A percentile compares a stretch with the other conserved stretches of the same genome.
phyloP scores from a whole-genome alignment of 768 basidiomycete genomes.

The Hygrophoropsis aurantiaca region DNA sequence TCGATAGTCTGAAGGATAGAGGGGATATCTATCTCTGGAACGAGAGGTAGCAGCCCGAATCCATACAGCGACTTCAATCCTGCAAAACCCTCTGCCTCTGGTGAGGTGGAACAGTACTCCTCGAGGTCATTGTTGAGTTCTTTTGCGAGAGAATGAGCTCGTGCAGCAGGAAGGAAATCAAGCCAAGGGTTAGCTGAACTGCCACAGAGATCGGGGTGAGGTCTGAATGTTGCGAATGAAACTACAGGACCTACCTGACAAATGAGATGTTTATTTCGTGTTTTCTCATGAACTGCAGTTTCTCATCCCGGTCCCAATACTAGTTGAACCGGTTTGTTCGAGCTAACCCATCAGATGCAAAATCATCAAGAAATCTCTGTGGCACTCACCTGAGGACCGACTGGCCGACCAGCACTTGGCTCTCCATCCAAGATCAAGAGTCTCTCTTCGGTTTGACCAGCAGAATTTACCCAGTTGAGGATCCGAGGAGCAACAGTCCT shows the following conservation, averaged over 20 bases:
- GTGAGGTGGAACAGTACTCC: conserved; percentile 70
- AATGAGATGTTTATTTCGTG: conserved; percentile 81
- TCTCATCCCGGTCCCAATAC: conserved; percentile 80
- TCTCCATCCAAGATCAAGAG: conserved; percentile 79
- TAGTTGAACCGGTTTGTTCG: conserved; percentile 18
- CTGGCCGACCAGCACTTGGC: conserved; percentile 75
- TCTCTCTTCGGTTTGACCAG: conserved; percentile 59
- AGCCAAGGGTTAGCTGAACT: conserved; percentile 92
- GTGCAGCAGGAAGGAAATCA: conserved; percentile 73
- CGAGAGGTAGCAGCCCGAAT: conserved; percentile 82
- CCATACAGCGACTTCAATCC: conserved; percentile 71
- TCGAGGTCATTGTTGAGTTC: conserved; percentile 79
- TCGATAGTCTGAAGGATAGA: conserved; percentile 63
- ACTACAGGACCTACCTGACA: conserved; percentile 51
- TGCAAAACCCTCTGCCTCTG: conserved; percentile 31
- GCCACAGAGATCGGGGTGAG: conserved; percentile 13
- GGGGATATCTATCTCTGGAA: conserved; percentile 55
- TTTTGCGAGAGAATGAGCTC: conserved; percentile 65
- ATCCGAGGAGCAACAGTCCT: conserved; percentile 69
- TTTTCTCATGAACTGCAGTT: conserved; percentile 81
- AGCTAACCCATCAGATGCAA: background rate
- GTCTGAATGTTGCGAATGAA: conserved; percentile 6
- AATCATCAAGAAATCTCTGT: conserved; percentile 7
- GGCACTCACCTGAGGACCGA: conserved; percentile 65
- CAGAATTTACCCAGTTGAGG: conserved; percentile 40